phyloP scores from a whole-genome alignment of 1,139 yeast species.

The Hanseniaspora sp. region DNA sequence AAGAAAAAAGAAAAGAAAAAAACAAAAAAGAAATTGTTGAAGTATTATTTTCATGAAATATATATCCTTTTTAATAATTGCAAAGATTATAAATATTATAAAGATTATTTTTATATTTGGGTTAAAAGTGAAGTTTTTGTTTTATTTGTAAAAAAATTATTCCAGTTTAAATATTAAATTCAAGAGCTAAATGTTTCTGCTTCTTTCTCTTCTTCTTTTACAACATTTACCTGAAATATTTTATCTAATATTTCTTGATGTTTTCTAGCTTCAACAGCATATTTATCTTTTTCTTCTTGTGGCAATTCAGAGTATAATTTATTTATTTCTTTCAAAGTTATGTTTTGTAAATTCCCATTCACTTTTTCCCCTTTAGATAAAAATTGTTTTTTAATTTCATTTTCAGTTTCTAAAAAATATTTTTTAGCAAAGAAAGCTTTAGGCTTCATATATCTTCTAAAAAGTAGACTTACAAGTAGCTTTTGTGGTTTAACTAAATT shows the following conservation, averaged over 20 bases:
- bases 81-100: no score
- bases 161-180: no score
- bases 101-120: no score
- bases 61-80: no score
- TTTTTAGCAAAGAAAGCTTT: neutral
- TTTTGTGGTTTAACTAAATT: constrained; percentile 2
- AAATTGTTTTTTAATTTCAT: neutral
- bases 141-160: no score
- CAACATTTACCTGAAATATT: neutral
- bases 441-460: neutral
- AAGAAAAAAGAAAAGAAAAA: no score
- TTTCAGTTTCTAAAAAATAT: neutral
- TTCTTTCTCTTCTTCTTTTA: no score
- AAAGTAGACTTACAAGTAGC: neutral
- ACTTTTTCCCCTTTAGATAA: neutral
- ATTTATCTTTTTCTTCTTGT: neutral
- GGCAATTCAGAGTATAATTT: neutral
- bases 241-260: neutral
- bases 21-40: no score
- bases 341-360: neutral
- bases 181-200: no score
- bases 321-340: neutral
- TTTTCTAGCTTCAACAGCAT: neutral
- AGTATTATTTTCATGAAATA: no score
- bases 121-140: no score